phyloP scores from a whole-genome alignment of 2,329 filamentous ascomycete genomes.

The Cladorrhinum sp. region DNA sequence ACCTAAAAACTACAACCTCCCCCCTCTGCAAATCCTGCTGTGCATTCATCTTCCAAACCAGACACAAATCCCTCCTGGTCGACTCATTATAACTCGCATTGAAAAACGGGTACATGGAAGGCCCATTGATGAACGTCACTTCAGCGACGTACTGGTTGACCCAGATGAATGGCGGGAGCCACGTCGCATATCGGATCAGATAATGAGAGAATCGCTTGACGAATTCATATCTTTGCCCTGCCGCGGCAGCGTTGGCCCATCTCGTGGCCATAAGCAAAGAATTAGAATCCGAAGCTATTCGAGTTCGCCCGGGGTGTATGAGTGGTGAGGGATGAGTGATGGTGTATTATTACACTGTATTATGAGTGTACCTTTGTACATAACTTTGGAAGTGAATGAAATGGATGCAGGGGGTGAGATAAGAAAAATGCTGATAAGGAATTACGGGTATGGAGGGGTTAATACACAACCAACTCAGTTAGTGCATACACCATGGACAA shows the following conservation, averaged over 20 bases:
- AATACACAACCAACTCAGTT: background rate
- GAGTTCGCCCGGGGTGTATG: too few relatives aligned
- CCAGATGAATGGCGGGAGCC: slow-evolving; percentile 60
- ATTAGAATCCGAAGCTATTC: too few relatives aligned
- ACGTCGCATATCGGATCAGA: slow-evolving; percentile 54
- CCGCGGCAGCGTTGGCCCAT: slow-evolving; percentile 15
- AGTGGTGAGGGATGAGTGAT: background rate
- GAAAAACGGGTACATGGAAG: slow-evolving; percentile 75
- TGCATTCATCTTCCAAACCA: slow-evolving; percentile 58
- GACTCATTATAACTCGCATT: slow-evolving; percentile 64
- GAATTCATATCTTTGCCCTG: slow-evolving; percentile 23
- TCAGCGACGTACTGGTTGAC: slow-evolving; percentile 61
- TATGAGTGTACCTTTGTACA: background rate
- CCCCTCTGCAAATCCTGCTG: slow-evolving; percentile 61
- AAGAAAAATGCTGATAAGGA: background rate
- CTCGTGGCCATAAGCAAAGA: slow-evolving; percentile 12
- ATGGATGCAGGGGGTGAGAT: background rate
- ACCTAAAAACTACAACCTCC: slow-evolving; percentile 73
- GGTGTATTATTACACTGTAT: background rate
- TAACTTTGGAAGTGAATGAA: background rate
- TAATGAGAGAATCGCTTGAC: slow-evolving; percentile 42
- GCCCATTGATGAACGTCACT: slow-evolving; percentile 54
- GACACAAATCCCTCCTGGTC: slow-evolving; percentile 51
- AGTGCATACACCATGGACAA: background rate
- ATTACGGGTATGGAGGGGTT: background rate